Evolutionary conservation across 2,329 filamentous ascomycete species (phyloP).

Genomic region (Akanthomyces lecanii): DNA sequence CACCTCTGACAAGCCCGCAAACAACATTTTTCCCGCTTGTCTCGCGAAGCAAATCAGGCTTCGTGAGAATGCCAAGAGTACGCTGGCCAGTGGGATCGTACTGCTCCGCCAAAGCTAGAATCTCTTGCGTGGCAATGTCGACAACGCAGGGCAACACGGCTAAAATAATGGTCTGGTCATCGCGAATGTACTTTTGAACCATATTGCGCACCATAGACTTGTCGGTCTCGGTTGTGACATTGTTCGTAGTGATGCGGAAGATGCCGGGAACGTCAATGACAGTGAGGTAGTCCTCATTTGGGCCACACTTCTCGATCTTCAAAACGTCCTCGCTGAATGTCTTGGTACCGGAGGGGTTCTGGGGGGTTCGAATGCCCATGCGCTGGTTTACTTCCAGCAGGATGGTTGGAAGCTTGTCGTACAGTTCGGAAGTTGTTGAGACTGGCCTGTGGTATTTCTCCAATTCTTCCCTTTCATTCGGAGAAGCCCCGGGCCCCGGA

Average conservation of each 20-base stretch:
- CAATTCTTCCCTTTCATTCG: constrained; percentile 18
- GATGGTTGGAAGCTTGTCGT: constrained; percentile 32
- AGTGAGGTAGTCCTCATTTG: constrained; percentile 43
- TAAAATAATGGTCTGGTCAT: constrained; percentile 40
- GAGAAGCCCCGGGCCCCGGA: constrained; percentile 24
- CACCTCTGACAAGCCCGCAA: constrained; percentile 19
- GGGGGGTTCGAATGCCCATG: constrained; percentile 40
- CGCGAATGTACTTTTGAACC: constrained; percentile 43
- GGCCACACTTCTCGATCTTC: constrained; percentile 41
- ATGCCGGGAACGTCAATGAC: constrained; percentile 53
- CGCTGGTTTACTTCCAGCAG: constrained; percentile 33
- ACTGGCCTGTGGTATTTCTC: constrained; percentile 18
- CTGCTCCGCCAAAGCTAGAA: constrained; percentile 36
- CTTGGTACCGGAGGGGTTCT: constrained; percentile 9
- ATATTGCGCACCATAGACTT: constrained; percentile 43
- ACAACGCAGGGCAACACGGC: constrained; percentile 39
- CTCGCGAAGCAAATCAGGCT: constrained; percentile 38
- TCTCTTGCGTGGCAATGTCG: constrained; percentile 43
- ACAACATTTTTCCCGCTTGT: constrained; percentile 19
- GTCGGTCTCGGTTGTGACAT: constrained; percentile 41
- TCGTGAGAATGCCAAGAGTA: constrained; percentile 44
- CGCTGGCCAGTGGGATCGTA: constrained; percentile 33
- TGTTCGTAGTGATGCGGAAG: constrained; percentile 38
- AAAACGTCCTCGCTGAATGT: constrained; percentile 45
- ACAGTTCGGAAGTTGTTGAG: constrained; percentile 25